phyloP scores from a whole-genome alignment of 2,329 filamentous ascomycete genomes.

The Hortaea sp. region DNA sequence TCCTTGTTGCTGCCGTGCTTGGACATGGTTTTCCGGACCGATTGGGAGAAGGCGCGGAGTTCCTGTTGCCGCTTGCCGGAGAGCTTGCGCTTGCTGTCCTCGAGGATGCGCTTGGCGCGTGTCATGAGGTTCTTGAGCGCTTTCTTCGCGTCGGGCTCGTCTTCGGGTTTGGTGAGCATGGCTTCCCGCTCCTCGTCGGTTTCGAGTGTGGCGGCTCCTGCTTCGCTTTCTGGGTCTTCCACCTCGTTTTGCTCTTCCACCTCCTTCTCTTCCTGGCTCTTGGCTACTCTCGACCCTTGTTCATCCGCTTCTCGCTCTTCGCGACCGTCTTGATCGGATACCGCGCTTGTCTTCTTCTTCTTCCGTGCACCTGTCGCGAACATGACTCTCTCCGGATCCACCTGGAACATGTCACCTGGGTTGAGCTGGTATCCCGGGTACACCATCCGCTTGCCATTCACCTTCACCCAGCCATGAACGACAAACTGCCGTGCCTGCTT shows the following conservation, averaged over 20 bases:
- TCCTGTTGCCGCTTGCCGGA: slow-evolving; percentile 65
- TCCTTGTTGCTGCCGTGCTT: slow-evolving; percentile 29
- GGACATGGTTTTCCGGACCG: slow-evolving; percentile 53
- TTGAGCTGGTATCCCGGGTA: slow-evolving; percentile 91
- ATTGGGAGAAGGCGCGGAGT: slow-evolving; percentile 60
- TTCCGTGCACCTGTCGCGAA: slow-evolving; percentile 67
- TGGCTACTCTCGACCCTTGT: slow-evolving; percentile 1
- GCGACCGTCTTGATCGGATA: slow-evolving; percentile 12
- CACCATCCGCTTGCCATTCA: slow-evolving; percentile 96
- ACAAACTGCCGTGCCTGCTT: slow-evolving; percentile 91
- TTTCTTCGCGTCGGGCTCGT: slow-evolving; percentile 30
- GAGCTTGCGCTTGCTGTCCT: slow-evolving; percentile 39
- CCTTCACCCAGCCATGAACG: slow-evolving; percentile 82
- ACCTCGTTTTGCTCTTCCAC: slow-evolving; percentile 7
- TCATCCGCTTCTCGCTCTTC: slow-evolving; percentile 9
- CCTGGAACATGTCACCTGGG: slow-evolving; percentile 96
- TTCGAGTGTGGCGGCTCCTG: slow-evolving; percentile 9
- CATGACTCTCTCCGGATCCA: slow-evolving; percentile 79
- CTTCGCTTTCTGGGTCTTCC: slow-evolving; percentile 14
- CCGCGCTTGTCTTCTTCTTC: slow-evolving; percentile 19
- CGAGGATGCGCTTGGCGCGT: slow-evolving; percentile 52
- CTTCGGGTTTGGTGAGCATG: slow-evolving; percentile 23
- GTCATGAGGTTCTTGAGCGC: slow-evolving; percentile 45
- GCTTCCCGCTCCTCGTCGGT: slow-evolving; percentile 8
- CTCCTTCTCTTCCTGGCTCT: slow-evolving; percentile 7